phyloP scores from a whole-genome alignment of 225 moss, liverwort and hornwort species.

The Marchantia paleacea region DNA sequence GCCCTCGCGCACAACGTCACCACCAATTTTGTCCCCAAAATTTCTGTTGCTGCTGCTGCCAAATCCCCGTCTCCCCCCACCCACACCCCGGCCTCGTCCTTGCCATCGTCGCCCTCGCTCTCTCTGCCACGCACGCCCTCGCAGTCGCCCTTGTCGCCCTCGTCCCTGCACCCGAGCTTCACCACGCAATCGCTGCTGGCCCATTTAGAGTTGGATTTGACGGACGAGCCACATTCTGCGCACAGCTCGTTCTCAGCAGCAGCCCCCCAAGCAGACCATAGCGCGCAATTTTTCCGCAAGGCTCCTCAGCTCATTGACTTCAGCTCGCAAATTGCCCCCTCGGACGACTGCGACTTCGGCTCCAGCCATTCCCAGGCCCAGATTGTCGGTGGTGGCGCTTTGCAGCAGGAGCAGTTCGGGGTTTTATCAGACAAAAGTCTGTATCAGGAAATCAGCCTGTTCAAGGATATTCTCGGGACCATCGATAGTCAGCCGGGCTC shows the following conservation, averaged over 20 bases:
- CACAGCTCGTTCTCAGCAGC: slow-evolving; percentile 1
- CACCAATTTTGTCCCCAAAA: slow-evolving; percentile 1
- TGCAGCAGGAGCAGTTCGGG: not conserved
- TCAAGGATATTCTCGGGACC: slow-evolving; percentile 35
- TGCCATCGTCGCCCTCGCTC: slow-evolving; percentile 34
- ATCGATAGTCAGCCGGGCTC: slow-evolving; percentile 19
- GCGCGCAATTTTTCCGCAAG: slow-evolving; percentile 14
- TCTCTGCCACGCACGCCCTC: slow-evolving; percentile 40
- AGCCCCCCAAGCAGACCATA: not conserved
- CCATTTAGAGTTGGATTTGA: slow-evolving; percentile 40
- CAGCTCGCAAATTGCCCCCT: slow-evolving; percentile 22
- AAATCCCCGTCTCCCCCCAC: slow-evolving; percentile 29
- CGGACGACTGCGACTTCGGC: not conserved
- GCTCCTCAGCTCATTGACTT: slow-evolving; percentile 33
- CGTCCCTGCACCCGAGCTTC: slow-evolving; percentile 27
- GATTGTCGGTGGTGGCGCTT: too few species aligned
- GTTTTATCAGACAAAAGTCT: slow-evolving; percentile 6
- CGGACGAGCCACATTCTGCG: slow-evolving; percentile 29
- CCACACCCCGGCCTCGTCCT: slow-evolving; percentile 20
- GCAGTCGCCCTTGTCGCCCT: slow-evolving; percentile 31
- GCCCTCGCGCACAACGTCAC: slow-evolving; percentile 2
- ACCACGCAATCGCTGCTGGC: slow-evolving; percentile 38
- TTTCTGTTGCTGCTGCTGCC: not conserved
- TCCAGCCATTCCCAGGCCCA: not conserved
- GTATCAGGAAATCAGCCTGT: slow-evolving; percentile 25